Evolutionary conservation across 202 grass and related monocot genomes (phyloP).

Genomic region (Saccharum hybrid): DNA sequence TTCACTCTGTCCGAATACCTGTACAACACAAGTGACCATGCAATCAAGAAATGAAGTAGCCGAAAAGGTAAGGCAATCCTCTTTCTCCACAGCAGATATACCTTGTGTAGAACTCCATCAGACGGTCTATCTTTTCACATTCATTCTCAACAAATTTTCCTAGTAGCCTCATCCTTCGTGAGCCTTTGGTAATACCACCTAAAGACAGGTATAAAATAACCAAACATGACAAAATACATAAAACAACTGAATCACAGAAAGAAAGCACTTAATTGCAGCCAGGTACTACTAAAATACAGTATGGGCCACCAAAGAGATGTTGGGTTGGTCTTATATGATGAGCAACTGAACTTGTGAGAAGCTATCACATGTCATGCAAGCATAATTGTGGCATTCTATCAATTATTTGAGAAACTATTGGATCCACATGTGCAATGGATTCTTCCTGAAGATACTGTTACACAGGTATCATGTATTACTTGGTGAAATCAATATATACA

Average conservation of each 20-base stretch:
- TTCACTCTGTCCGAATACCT: conserved; percentile 97
- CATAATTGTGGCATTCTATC: neutral
- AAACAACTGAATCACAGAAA: neutral
- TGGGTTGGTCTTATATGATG: neutral
- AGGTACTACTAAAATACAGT: neutral
- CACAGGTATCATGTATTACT: conserved; percentile 2
- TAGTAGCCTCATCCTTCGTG: conserved; percentile 84
- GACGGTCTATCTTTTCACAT: conserved; percentile 93
- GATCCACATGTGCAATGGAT: conserved; percentile 14
- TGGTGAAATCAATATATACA: neutral
- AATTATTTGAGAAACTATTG: neutral
- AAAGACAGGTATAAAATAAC: conserved; percentile 30
- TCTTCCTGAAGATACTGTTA: neutral
- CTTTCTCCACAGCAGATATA: conserved; percentile 44
- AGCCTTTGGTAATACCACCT: conserved; percentile 94
- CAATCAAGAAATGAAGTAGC: conserved; percentile 28
- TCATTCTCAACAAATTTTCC: conserved; percentile 98
- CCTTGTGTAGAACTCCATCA: conserved; percentile 93
- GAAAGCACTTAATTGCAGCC: neutral
- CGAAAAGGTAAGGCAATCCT: neutral
- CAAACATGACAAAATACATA: conserved; percentile 30
- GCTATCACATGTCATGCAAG: conserved; percentile 14
- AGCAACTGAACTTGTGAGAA: neutral
- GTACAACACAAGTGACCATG: conserved; percentile 28
- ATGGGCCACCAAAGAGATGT: neutral